phyloP scores from a whole-genome alignment of 495 filamentous ascomycete genomes.

The Platismatia glauca region DNA sequence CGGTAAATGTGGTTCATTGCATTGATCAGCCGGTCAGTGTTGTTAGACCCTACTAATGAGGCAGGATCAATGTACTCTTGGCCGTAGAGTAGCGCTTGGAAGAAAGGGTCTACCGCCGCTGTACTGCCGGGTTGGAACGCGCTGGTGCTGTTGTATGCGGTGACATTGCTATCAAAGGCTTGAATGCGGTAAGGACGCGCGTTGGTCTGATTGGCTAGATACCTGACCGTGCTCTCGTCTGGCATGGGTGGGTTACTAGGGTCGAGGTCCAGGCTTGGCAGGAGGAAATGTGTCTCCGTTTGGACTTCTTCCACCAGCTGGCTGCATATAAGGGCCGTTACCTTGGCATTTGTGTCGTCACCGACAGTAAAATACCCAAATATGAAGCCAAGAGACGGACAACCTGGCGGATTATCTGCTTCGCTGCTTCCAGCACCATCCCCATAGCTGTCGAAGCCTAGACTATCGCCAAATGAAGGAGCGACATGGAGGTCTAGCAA shows the following conservation, averaged over 20 bases:
- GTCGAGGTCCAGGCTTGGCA: background rate
- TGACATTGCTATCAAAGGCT: background rate
- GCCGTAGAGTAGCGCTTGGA: background rate
- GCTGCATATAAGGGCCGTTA: background rate
- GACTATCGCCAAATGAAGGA: background rate
- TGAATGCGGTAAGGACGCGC: background rate
- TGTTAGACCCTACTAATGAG: background rate
- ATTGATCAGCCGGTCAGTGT: background rate
- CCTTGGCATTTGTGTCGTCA: background rate
- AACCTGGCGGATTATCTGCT: background rate
- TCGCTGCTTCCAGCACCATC: background rate
- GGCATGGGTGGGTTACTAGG: background rate
- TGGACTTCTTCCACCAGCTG: background rate
- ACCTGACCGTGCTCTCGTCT: background rate
- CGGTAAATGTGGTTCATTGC: background rate
- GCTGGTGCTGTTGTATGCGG: background rate
- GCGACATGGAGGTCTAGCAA: background rate
- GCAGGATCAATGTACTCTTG: background rate
- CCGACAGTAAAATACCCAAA: background rate
- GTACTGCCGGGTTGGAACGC: background rate
- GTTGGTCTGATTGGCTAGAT: background rate
- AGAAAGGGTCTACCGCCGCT: background rate
- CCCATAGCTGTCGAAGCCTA: background rate
- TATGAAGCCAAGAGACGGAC: background rate
- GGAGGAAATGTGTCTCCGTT: background rate